Conservation (phyloP, 2,329 filamentous ascomycete species). For the Thelonectria discophora region DNA sequence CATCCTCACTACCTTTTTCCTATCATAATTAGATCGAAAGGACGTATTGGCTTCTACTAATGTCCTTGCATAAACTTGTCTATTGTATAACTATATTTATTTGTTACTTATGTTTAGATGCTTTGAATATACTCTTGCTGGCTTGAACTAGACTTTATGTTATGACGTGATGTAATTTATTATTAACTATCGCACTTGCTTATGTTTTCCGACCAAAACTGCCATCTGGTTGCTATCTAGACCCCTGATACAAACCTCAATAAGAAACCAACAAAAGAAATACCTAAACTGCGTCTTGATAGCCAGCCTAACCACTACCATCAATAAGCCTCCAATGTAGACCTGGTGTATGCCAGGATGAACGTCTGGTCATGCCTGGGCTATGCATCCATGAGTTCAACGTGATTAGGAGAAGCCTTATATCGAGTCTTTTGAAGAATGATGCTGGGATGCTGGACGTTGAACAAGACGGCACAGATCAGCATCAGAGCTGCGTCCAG, state of each 20-base stretch:
- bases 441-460: slow-evolving; percentile 11
- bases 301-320: no score
- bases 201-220: no score
- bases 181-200: no score
- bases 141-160: no score
- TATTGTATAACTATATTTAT: neutral
- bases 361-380: neutral
- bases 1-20: neutral
- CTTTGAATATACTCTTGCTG: neutral
- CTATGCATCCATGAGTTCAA: neutral
- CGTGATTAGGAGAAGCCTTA: neutral
- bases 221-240: no score
- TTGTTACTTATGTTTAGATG: neutral
- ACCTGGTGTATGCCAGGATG: no score
- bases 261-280: no score
- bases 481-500: slow-evolving; percentile 13
- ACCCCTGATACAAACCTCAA: no score
- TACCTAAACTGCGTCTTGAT: no score
- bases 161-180: no score
- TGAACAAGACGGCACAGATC: slow-evolving; percentile 8
- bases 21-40: neutral
- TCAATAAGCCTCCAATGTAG: no score
- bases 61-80: neutral
- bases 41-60: neutral
- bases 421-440: neutral